Evolutionary conservation across 768 basidiomycete species (phyloP), one percentile per base, ranked within the genome.

Genomic region (Calocybe indica): DNA sequence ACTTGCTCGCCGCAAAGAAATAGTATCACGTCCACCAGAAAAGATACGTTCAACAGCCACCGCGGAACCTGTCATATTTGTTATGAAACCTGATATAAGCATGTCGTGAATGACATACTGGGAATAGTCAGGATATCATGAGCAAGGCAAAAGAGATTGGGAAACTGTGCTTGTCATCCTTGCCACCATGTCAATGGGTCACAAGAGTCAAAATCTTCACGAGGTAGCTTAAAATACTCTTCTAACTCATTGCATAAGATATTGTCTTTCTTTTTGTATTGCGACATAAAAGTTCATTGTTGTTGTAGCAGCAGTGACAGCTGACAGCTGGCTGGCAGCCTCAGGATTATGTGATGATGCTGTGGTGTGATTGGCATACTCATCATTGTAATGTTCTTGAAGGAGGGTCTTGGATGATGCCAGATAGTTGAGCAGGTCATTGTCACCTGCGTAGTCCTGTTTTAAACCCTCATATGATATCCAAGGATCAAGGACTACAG

Each of bases 161-260:
- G 38, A 47, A 38, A 47, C 32, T 47, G 46, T 1, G 39, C n/a
- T 5, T 28, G 31, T 32, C 46, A 34, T 11, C 39, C 38, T 11
- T 15, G 32, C 66, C 65, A 66, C 67, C 66, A 69, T n/a, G 55
- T 37, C 7, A 68, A 15, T 6, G 63, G 62, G 22, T 66, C 49
- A 47, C 59, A 62, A 1, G 49, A 52, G 5, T 60, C 47, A 40
- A 64, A 63, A 37, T 65, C 59, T 40, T 57, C 53, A 9, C 29
- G 48, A n/a, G 52, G 55, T 13, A 58, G 37, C n/a, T 53, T 58
- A 32, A 59, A 57, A 40, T 58, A 63, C 28, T 59, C 55, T 5
- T 55, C 43, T 7, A 64, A 51, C 49, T 66, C 54, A 28, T 62
- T 52, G 35, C 34, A 28, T 34, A 47, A 30, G 15, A 34, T 22